These are phyloP conservation scores for Magnaporthiopsis poae DNA, from an alignment of 2,329 filamentous ascomycete species.

Conservation along the genomic window DNA sequence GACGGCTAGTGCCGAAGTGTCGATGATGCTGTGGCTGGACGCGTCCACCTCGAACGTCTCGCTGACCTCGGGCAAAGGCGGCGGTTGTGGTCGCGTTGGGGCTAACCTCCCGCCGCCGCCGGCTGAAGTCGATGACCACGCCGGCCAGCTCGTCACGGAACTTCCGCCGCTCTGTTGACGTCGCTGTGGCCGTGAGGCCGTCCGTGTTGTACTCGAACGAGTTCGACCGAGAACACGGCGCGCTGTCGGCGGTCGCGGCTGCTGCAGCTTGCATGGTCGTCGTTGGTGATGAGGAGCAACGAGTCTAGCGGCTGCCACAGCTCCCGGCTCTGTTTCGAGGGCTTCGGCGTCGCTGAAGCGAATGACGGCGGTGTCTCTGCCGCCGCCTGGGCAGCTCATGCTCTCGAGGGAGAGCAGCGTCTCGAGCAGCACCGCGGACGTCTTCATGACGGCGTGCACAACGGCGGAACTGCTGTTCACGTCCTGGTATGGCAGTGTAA, in stretches of 20 bases:
- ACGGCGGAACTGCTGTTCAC: background rate
- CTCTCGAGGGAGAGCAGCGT: background rate
- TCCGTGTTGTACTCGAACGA: background rate
- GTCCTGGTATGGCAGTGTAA: background rate
- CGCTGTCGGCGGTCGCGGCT: background rate
- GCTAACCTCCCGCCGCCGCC: too few species aligned
- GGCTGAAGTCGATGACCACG: slow-evolving; percentile 1
- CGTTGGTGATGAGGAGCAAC: background rate
- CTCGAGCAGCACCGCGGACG: background rate
- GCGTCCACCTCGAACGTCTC: background rate
- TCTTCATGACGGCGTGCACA: background rate
- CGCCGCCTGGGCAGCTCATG: background rate
- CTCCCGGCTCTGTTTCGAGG: background rate
- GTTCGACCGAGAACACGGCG: background rate
- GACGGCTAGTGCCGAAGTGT: background rate
- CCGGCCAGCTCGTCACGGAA: background rate
- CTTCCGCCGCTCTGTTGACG: background rate
- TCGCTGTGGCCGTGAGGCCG: background rate
- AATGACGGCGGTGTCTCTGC: background rate
- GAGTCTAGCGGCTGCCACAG: background rate
- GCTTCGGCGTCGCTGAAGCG: background rate
- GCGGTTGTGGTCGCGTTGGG: too few species aligned
- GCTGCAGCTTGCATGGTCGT: background rate
- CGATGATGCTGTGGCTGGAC: background rate
- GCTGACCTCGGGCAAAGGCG: too few species aligned